Evolutionary conservation across 139 green algal genomes (phyloP).

Genomic region (Ulvella scutata): DNA sequence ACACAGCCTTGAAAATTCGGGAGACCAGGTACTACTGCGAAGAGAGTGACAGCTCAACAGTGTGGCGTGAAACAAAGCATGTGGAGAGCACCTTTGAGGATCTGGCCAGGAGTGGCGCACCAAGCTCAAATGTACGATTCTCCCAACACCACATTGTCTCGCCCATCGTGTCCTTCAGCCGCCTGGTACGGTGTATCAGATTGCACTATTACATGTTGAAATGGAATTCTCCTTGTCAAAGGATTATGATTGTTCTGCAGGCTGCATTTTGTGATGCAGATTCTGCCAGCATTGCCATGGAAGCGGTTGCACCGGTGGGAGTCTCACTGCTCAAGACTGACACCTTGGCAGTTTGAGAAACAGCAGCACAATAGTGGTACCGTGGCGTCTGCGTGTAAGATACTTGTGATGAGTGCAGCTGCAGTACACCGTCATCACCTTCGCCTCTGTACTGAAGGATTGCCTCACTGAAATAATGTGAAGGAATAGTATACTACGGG

Average conservation of each 20-base stretch:
- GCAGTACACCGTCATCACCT: too few species aligned
- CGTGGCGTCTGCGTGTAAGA: too few species aligned
- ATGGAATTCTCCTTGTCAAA: not conserved
- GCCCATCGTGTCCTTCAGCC: too few species aligned
- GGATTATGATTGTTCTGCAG: not conserved
- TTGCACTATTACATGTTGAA: too few species aligned
- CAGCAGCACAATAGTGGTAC: too few species aligned
- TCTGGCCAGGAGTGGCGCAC: slow-evolving; percentile 30
- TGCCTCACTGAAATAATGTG: too few species aligned
- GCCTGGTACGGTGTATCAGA: too few species aligned
- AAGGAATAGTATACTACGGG: too few species aligned
- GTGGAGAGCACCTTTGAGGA: slow-evolving; percentile 44
- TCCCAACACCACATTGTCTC: too few species aligned
- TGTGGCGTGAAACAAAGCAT: slow-evolving; percentile 32
- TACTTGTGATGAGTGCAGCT: too few species aligned
- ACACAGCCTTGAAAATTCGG: slow-evolving; percentile 47
- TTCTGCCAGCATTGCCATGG: not conserved
- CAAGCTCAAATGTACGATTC: slow-evolving; percentile 2
- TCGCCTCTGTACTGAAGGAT: too few species aligned
- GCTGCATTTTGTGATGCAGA: not conserved
- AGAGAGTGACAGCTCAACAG: not conserved
- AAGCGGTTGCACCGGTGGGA: not conserved
- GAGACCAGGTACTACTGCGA: slow-evolving; percentile 60
- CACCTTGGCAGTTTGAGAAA: too few species aligned
- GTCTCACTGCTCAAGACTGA: not conserved